phyloP scores from a whole-genome alignment of 2,329 filamentous ascomycete species.

The Colletotrichum gigasporum region DNA sequence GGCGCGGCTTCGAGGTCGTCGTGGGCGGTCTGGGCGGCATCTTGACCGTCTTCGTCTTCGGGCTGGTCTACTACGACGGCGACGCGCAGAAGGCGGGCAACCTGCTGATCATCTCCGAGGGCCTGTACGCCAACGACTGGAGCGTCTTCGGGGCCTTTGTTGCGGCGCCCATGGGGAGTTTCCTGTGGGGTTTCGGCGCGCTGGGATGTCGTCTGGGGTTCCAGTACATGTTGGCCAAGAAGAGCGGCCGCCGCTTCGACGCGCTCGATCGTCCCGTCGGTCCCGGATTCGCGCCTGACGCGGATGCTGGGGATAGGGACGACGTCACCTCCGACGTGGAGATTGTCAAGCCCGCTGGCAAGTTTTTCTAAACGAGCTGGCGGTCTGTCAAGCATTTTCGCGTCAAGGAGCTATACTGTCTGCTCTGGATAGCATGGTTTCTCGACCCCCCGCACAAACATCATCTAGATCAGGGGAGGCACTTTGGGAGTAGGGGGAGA shows the following conservation, averaged over 20 bases:
- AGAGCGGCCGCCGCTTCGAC: slow-evolving; percentile 70
- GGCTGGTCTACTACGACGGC: slow-evolving; percentile 82
- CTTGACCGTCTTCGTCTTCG: slow-evolving; percentile 83
- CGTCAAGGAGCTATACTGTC: no score
- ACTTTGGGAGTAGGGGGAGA: neutral
- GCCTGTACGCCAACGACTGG: slow-evolving; percentile 82
- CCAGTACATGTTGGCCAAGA: slow-evolving; percentile 66
- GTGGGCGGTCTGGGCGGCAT: slow-evolving; percentile 81
- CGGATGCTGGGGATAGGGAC: slow-evolving; percentile 34
- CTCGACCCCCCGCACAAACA: no score
- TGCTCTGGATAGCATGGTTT: no score
- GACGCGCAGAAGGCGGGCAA: slow-evolving; percentile 69
- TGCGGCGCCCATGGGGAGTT: slow-evolving; percentile 78
- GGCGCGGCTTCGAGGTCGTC: slow-evolving; percentile 84
- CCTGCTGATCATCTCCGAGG: slow-evolving; percentile 76
- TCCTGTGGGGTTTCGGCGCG: slow-evolving; percentile 76
- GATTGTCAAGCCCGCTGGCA: slow-evolving; percentile 53
- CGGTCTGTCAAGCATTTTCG: no score
- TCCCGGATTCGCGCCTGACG: slow-evolving; percentile 18
- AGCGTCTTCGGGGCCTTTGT: slow-evolving; percentile 85
- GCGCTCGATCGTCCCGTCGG: slow-evolving; percentile 67
- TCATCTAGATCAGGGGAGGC: neutral
- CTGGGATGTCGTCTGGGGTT: slow-evolving; percentile 67
- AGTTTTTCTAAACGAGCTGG: slow-evolving; percentile 67
- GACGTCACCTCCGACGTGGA: slow-evolving; percentile 44